Evolutionary conservation across 2,329 filamentous ascomycete genomes (phyloP).

Genomic region (Allantophomopsis lycopodina): DNA sequence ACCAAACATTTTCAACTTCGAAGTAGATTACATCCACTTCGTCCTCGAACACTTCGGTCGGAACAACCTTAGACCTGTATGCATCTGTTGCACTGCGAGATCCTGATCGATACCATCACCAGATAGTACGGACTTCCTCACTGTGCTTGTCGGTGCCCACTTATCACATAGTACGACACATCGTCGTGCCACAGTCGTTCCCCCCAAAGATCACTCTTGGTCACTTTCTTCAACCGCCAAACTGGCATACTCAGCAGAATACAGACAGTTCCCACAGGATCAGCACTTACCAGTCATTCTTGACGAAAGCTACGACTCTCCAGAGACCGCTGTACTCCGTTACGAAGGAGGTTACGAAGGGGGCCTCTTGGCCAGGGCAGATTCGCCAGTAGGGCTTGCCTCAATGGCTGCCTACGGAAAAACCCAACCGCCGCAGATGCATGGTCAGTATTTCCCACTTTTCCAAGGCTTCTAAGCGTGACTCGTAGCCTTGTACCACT

Average conservation of each 20-base stretch:
- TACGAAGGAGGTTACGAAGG: conserved; percentile 21
- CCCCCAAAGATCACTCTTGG: neutral
- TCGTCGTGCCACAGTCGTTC: neutral
- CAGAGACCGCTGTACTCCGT: conserved; percentile 17
- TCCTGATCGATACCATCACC: neutral
- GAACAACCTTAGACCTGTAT: neutral
- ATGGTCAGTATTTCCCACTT: conserved; percentile 49
- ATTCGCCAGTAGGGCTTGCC: conserved; percentile 25
- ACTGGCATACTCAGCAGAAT: conserved; percentile 17
- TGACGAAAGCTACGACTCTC: conserved; percentile 19
- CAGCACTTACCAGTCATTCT: conserved; percentile 18
- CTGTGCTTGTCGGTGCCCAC: neutral
- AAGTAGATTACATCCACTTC: neutral
- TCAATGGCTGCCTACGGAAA: conserved; percentile 79
- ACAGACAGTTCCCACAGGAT: conserved; percentile 11
- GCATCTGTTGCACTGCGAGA: neutral
- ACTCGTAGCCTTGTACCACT: neutral
- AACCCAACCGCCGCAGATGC: conserved; percentile 59
- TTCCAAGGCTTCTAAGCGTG: neutral
- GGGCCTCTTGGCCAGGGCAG: conserved; percentile 18
- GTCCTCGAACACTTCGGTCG: neutral
- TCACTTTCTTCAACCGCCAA: conserved; percentile 14
- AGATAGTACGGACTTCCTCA: neutral
- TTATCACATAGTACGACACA: neutral
- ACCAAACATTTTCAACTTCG: neutral